Conservation (phyloP, 1,284 basidiomycete genomes). For the Cryptococcus sp. region DNA sequence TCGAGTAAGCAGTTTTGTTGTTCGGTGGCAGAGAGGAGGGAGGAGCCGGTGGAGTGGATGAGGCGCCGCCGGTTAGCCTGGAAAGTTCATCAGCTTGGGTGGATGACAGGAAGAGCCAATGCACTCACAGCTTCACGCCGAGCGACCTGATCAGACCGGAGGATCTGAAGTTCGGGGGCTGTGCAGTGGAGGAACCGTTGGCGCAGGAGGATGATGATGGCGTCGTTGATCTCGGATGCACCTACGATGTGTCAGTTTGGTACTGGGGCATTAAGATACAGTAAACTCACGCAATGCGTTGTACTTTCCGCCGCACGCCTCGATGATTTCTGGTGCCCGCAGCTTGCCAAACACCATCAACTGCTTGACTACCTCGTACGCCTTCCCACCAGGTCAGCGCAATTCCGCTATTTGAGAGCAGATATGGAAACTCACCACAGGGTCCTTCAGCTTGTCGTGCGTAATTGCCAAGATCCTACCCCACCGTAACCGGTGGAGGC, state of each 20-base stretch:
- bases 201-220: slow-evolving; percentile 25
- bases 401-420: not conserved
- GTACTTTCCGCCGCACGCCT: slow-evolving; percentile 12
- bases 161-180: slow-evolving; percentile 28
- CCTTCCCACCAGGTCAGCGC: slow-evolving; percentile 48
- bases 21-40: slow-evolving; percentile 48
- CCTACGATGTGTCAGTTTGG: slow-evolving; percentile 11
- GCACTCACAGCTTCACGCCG: slow-evolving; percentile 28
- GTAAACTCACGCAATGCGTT: slow-evolving; percentile 22
- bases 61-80: slow-evolving; percentile 26
- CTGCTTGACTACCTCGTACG: slow-evolving; percentile 66
- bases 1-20: slow-evolving; percentile 38
- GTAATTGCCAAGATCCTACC: slow-evolving; percentile 73
- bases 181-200: slow-evolving; percentile 32
- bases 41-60: slow-evolving; percentile 24
- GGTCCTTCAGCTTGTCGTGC: slow-evolving; percentile 62
- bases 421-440: slow-evolving; percentile 55
- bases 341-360: slow-evolving; percentile 84
- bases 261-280: slow-evolving; percentile 1
- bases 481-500: slow-evolving; percentile 71
- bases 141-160: slow-evolving; percentile 31
- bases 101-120: not conserved
- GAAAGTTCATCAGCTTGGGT: not conserved
- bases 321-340: slow-evolving; percentile 54
- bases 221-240: slow-evolving; percentile 12